These are phyloP conservation scores for Saccharomycodes ludwigii DNA, from an alignment of 805 yeast species.

Conservation along the genomic window DNA sequence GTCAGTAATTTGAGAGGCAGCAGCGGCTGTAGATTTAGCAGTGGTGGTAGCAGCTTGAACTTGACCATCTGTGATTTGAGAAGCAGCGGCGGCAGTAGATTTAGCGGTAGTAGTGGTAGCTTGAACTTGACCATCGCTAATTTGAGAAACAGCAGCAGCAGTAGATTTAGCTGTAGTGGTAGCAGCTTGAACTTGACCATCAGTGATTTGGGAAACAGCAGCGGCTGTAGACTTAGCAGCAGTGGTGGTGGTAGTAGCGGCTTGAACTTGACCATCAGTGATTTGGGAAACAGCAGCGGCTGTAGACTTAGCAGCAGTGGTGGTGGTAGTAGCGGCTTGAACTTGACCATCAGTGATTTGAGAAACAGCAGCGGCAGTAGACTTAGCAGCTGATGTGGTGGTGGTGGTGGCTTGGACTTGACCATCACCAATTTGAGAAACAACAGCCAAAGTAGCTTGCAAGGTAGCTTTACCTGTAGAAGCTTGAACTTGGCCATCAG, in stretches of 20 bases:
- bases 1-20: slow-evolving; percentile 8
- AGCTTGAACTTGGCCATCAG: slow-evolving; percentile 36
- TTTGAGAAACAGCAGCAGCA: slow-evolving; percentile 26
- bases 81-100: slow-evolving; percentile 8
- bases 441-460: slow-evolving; percentile 18
- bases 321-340: slow-evolving; percentile 21
- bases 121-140: slow-evolving; percentile 18
- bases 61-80: slow-evolving; percentile 38
- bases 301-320: slow-evolving; percentile 20
- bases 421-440: slow-evolving; percentile 33
- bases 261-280: slow-evolving; percentile 37
- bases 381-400: slow-evolving; percentile 13
- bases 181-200: slow-evolving; percentile 29
- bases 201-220: slow-evolving; percentile 20
- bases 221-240: slow-evolving; percentile 30
- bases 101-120: slow-evolving; percentile 27
- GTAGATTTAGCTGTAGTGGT: slow-evolving; percentile 16
- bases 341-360: slow-evolving; percentile 36
- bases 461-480: slow-evolving; percentile 21
- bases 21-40: slow-evolving; percentile 11
- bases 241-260: slow-evolving; percentile 21
- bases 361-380: slow-evolving; percentile 18
- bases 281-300: slow-evolving; percentile 19
- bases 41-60: slow-evolving; percentile 24
- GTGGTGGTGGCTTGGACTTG: slow-evolving; percentile 25